Conservation (phyloP, 305 asterid genomes). For the Caryopteris hybrid region DNA sequence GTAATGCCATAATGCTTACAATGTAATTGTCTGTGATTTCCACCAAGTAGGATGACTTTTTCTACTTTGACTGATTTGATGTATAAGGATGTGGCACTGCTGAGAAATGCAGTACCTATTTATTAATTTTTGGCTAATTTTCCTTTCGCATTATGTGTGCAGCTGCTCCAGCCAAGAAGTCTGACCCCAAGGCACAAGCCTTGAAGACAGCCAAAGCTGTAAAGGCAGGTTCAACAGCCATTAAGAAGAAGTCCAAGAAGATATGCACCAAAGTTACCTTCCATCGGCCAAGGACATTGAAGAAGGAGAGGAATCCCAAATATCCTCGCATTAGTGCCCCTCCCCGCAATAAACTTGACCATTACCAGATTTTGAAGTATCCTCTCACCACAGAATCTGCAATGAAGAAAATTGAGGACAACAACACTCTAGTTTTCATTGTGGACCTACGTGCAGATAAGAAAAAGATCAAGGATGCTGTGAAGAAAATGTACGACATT, state of each 20-base stretch:
- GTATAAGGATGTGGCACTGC: not conserved
- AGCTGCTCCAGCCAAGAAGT: conserved; percentile 50
- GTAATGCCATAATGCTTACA: not conserved
- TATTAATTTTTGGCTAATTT: not conserved
- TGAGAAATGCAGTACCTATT: not conserved
- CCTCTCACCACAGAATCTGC: conserved; percentile 76
- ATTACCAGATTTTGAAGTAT: conserved; percentile 57
- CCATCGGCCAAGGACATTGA: conserved; percentile 63
- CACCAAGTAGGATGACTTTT: not conserved
- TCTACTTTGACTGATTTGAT: not conserved
- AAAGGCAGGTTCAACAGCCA: conserved; percentile 38
- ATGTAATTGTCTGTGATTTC: not conserved
- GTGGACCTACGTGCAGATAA: conserved; percentile 71
- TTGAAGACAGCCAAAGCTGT: conserved; percentile 68
- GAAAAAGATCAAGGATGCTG: conserved; percentile 68
- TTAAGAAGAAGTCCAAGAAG: conserved; percentile 57
- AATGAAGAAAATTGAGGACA: conserved; percentile 74
- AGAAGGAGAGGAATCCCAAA: conserved; percentile 60
- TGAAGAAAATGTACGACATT: conserved; percentile 76
- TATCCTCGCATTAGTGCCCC: conserved; percentile 66
- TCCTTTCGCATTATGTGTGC: too few species aligned
- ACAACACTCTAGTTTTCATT: conserved; percentile 67
- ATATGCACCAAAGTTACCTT: conserved; percentile 69
- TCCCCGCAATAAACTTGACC: conserved; percentile 60
- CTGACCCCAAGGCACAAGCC: conserved; percentile 63